These are phyloP conservation scores for Xylariaceae sp. DNA, from an alignment of 2,329 filamentous ascomycete genomes.

Conservation along the genomic window DNA sequence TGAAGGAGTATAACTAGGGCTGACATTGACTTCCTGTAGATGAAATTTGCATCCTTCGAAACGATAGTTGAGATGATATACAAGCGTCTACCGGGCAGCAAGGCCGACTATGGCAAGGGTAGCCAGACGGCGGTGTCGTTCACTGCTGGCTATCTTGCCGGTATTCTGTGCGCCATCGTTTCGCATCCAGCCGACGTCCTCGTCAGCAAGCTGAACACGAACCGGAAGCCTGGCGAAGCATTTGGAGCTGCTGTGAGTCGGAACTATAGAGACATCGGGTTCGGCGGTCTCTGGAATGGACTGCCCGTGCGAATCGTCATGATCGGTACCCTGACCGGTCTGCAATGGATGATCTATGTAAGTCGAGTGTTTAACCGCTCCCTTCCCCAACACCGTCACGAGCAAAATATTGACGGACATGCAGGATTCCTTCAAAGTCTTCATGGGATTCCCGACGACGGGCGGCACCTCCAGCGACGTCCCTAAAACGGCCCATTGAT, in stretches of 20 bases:
- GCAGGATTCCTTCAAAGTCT: slow-evolving; percentile 81
- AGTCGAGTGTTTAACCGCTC: slow-evolving; percentile 30
- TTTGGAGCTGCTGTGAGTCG: slow-evolving; percentile 70
- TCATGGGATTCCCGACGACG: slow-evolving; percentile 80
- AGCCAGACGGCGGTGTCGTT: slow-evolving; percentile 85
- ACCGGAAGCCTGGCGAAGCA: slow-evolving; percentile 68
- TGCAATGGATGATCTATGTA: slow-evolving; percentile 92
- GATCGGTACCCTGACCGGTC: slow-evolving; percentile 74
- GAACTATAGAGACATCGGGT: slow-evolving; percentile 85
- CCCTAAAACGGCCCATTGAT: neutral
- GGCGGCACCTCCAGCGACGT: slow-evolving; percentile 49
- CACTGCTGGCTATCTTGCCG: slow-evolving; percentile 75
- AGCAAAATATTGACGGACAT: slow-evolving; percentile 10
- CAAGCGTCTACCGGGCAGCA: slow-evolving; percentile 64
- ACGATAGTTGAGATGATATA: slow-evolving; percentile 86
- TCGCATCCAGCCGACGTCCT: slow-evolving; percentile 81
- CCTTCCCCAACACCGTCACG: slow-evolving; percentile 4
- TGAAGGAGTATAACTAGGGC: neutral
- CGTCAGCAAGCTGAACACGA: slow-evolving; percentile 86
- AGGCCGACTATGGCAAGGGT: slow-evolving; percentile 73
- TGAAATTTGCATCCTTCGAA: slow-evolving; percentile 92
- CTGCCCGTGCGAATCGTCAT: slow-evolving; percentile 81
- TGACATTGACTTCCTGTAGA: slow-evolving; percentile 29
- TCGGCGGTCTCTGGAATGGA: slow-evolving; percentile 86
- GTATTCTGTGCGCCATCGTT: slow-evolving; percentile 81